Evolutionary conservation across 1,284 basidiomycete species (phyloP), one percentile per base, ranked within the genome.

Genomic region (Ustilago crameri): DNA sequence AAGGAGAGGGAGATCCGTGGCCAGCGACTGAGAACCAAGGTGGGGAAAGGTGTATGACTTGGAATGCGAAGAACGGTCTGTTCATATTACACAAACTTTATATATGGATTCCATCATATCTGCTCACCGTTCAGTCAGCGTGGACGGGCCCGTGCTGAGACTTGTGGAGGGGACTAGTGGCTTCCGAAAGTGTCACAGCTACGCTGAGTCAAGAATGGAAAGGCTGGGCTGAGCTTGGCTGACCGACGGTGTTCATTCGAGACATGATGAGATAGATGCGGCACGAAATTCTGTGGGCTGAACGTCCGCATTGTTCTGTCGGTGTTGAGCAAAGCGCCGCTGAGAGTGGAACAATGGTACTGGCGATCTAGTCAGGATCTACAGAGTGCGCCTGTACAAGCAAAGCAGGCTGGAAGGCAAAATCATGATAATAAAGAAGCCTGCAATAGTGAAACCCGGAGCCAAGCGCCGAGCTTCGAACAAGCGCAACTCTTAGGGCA

Each of bases 191-290:
- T 12, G 30, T 12, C 9, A n/a, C 18, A 17, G 38, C n/a, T n/a
- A n/a, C n/a, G 38, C 12, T 40, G 17, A 20, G 38, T 20, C 44
- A 32, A 48, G 12, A 32, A 46, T 53, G 51, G 50, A 53, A 51
- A 40, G 46, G 14, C 17, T 24, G 12, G 27, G 22, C 45, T 41
- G 35, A 15, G 35, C 35, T 37, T 5, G 35, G 35, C 35, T 37
- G 17, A n/a, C 24, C 50, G 44, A 27, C 37, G 45, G 24, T 17
- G 40, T 42, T 40, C 45, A 18, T 49, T 34, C 34, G 45, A 53
- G 34, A 52, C 49, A 48, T 15, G 18, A 23, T 44, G 14, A 42
- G 45, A 52, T 57, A 53, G 22, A 52, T 64, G 40, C 50, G 61
- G 61, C n/a, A n/a, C 23, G 44, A 48, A 18, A 7, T 38, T 23